Conservation (phyloP, 1,284 basidiomycete genomes). For the Pterulicium gracile region DNA sequence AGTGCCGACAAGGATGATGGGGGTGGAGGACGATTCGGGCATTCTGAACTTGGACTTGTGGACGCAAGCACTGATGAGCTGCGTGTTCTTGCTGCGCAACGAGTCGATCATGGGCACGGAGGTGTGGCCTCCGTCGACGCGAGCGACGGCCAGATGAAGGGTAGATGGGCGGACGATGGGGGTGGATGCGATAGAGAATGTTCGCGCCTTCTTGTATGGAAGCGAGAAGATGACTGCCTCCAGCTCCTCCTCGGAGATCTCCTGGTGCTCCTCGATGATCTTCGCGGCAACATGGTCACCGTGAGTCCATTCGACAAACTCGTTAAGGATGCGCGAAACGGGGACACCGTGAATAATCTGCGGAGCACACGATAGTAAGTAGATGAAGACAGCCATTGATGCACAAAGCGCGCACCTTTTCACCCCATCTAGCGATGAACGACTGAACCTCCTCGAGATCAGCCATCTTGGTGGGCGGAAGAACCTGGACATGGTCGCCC, state of each 20-base stretch:
- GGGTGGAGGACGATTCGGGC: not conserved
- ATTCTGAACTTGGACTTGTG: slow-evolving; percentile 1
- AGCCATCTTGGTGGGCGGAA: not conserved
- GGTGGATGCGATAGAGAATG: not conserved
- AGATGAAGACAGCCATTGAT: not conserved
- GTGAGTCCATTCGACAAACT: not conserved
- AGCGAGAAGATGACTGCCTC: not conserved
- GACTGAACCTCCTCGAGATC: not conserved
- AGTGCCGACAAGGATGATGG: slow-evolving; percentile 1
- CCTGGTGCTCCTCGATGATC: not conserved
- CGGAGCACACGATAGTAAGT: not conserved
- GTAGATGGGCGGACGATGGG: slow-evolving; percentile 1
- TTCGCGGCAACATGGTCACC: not conserved
- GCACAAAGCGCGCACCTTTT: not conserved
- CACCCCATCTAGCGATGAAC: not conserved
- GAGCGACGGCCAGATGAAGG: not conserved
- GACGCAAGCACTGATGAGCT: not conserved
- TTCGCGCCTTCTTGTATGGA: not conserved
- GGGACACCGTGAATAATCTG: not conserved
- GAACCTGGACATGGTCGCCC: not conserved
- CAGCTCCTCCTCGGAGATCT: not conserved
- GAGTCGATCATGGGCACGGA: not conserved
- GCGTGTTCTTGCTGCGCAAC: not conserved
- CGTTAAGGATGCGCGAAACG: not conserved
- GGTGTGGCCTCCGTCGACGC: not conserved